Evolutionary conservation across 768 basidiomycete genomes (phyloP).

Genomic region (Mycena filopes): DNA sequence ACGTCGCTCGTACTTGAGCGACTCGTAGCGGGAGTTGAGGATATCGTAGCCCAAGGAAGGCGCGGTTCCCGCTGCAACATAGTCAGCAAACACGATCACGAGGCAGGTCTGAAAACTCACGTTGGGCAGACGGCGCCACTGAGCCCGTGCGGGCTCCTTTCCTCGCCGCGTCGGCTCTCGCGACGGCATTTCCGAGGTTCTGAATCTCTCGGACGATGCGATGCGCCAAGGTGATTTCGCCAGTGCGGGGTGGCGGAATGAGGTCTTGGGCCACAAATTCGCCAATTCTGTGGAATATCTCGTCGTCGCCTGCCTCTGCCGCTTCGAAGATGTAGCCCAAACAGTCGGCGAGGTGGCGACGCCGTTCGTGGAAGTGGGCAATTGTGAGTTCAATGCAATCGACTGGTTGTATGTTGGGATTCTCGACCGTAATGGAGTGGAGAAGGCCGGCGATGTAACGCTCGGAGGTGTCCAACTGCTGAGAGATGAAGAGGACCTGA

Average conservation of each 20-base stretch:
- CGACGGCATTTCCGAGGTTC: slow-evolving; percentile 61
- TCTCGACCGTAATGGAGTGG: slow-evolving; percentile 67
- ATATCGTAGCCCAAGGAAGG: slow-evolving; percentile 73
- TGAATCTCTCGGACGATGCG: slow-evolving; percentile 76
- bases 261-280: slow-evolving; percentile 68
- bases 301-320: slow-evolving; percentile 60
- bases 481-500: slow-evolving; percentile 81
- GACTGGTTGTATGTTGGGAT: slow-evolving; percentile 70
- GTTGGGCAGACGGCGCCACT: slow-evolving; percentile 62
- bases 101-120: slow-evolving; percentile 58
- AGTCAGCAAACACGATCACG: neutral
- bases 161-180: slow-evolving; percentile 64
- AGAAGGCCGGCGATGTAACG: slow-evolving; percentile 78
- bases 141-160: slow-evolving; percentile 75
- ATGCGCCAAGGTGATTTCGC: slow-evolving; percentile 58
- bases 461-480: slow-evolving; percentile 86
- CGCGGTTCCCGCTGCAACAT: slow-evolving; percentile 45
- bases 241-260: slow-evolving; percentile 48
- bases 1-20: slow-evolving; percentile 79
- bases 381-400: slow-evolving; percentile 73
- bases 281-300: slow-evolving; percentile 62
- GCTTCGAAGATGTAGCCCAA: slow-evolving; percentile 76
- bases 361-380: slow-evolving; percentile 73
- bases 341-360: slow-evolving; percentile 78
- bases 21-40: slow-evolving; percentile 74